Percentiles rank a stretch among this genome's conserved stretches.
Conservation (phyloP, 1,284 basidiomycete genomes). For the Leccinum holopus region DNA sequence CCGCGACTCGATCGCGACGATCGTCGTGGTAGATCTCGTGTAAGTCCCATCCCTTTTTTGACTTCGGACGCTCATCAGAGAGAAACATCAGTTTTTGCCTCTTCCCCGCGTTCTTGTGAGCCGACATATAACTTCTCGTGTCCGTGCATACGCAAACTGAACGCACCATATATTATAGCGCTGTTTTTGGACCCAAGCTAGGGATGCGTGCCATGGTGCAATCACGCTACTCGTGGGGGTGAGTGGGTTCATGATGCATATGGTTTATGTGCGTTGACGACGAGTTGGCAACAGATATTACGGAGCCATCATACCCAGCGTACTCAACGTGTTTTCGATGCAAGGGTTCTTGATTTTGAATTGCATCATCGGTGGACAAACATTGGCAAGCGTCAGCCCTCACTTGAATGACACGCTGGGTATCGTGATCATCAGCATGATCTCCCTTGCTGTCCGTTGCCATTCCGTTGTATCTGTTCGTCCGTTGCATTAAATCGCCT, state of each 20-base stretch:
- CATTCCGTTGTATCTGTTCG: neutral
- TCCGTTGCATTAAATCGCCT: constrained; percentile 7
- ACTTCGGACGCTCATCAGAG: neutral
- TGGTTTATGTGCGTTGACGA: neutral
- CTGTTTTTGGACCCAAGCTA: constrained; percentile 59
- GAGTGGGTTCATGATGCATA: constrained; percentile 1
- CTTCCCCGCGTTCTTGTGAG: constrained; percentile 57
- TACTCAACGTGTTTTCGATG: constrained; percentile 63
- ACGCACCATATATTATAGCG: constrained; percentile 32
- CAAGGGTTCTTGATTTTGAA: constrained; percentile 73
- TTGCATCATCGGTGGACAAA: constrained; percentile 74
- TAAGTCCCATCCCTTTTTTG: constrained; percentile 31
- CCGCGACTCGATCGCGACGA: constrained; percentile 49
- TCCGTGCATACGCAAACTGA: constrained; percentile 2
- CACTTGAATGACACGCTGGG: constrained; percentile 56
- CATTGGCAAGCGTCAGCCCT: constrained; percentile 58
- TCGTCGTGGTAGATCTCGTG: constrained; percentile 56
- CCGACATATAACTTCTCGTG: constrained; percentile 3
- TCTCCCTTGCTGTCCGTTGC: constrained; percentile 57
- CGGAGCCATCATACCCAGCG: constrained; percentile 58
- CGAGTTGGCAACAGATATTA: constrained; percentile 47
- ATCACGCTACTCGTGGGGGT: constrained; percentile 57
- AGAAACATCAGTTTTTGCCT: constrained; percentile 25
- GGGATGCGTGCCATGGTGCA: constrained; percentile 66
- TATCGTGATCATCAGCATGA: constrained; percentile 73